Evolutionary conservation across 176 grass and related monocot genomes (phyloP).

Genomic region (Guadua angustifolia): DNA sequence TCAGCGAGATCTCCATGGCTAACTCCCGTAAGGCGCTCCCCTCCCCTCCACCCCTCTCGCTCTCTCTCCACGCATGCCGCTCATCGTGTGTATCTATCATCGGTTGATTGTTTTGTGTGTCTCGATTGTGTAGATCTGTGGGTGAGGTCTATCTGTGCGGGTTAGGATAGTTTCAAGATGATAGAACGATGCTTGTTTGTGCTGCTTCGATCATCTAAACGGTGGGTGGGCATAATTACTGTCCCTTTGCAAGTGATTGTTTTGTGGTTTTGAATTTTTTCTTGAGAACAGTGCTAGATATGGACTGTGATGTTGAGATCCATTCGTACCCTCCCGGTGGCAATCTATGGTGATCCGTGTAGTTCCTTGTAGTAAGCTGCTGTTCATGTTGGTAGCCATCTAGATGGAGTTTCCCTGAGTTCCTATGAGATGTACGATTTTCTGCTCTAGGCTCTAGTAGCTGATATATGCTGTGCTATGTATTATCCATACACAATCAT

Average conservation of each 20-base stretch:
- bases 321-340: no score
- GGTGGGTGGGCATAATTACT: not conserved
- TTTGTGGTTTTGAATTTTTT: not conserved
- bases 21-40: slow-evolving; percentile 58
- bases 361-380: not conserved
- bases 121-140: not conserved
- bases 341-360: not conserved
- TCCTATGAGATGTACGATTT: not conserved
- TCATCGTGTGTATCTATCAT: not conserved
- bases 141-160: not conserved
- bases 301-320: not conserved
- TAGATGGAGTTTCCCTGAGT: not conserved
- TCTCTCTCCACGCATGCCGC: not conserved
- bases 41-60: not conserved
- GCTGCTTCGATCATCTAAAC: not conserved
- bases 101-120: not conserved
- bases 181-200: not conserved
- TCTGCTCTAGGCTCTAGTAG: not conserved
- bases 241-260: not conserved
- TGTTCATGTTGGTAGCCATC: not conserved
- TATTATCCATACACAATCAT: not conserved
- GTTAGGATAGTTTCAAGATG: not conserved
- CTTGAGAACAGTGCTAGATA: not conserved
- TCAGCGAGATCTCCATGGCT: slow-evolving; percentile 76
- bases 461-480: not conserved